These are phyloP conservation scores for Penicillium paxilli DNA, from an alignment of 495 filamentous ascomycete genomes.

Conservation along the genomic window DNA sequence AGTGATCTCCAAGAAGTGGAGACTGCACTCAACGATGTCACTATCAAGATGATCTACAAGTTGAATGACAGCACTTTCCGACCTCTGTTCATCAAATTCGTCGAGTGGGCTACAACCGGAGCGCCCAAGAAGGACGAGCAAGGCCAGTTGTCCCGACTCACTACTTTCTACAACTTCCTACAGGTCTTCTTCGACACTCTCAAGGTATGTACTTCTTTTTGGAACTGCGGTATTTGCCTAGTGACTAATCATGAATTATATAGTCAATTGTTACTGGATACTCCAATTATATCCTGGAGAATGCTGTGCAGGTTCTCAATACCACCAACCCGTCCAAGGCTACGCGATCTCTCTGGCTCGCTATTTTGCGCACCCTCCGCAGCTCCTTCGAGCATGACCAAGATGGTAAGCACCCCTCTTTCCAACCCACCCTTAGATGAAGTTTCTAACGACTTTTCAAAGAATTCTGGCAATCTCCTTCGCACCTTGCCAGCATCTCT, in stretches of 20 bases:
- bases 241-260: constrained; percentile 1
- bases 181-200: constrained; percentile 76
- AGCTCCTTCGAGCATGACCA: constrained; percentile 80
- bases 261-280: constrained; percentile 91
- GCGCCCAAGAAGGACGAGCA: constrained; percentile 59
- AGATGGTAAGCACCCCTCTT: constrained; percentile 46
- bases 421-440: background rate
- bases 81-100: constrained; percentile 79
- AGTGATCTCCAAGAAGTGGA: constrained; percentile 65
- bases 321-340: constrained; percentile 46
- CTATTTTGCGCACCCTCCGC: constrained; percentile 65
- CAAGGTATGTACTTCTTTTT: constrained; percentile 50
- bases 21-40: constrained; percentile 59
- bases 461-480: constrained; percentile 88
- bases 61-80: constrained; percentile 94
- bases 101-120: constrained; percentile 70
- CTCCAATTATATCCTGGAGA: constrained; percentile 78
- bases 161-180: constrained; percentile 78
- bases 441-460: background rate
- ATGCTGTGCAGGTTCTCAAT: constrained; percentile 62
- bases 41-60: constrained; percentile 90
- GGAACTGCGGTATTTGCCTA: background rate
- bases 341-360: constrained; percentile 58
- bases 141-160: constrained; percentile 56
- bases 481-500: constrained; percentile 73